Percentiles rank a stretch among this genome's conserved stretches.
Evolutionary conservation across 2,329 filamentous ascomycete species (phyloP).

Genomic region (Alternaria burnsii): DNA sequence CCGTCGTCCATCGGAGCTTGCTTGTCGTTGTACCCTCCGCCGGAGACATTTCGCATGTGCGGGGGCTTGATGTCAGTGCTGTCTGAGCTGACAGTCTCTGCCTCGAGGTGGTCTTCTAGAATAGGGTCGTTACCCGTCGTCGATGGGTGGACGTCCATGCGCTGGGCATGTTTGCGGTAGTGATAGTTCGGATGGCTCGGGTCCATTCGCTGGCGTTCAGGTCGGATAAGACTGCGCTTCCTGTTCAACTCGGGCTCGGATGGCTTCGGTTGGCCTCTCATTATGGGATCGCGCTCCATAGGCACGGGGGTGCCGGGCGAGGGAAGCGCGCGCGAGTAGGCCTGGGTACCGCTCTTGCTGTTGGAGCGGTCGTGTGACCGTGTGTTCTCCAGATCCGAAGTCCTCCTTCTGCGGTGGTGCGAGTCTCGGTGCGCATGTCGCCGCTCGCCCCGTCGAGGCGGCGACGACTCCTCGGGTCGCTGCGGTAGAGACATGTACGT

Average conservation of each 20-base stretch:
- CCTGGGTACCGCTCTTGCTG: constrained; percentile 53
- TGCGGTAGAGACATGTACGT: constrained; percentile 60
- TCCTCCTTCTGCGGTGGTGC: constrained; percentile 60
- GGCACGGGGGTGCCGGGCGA: constrained; percentile 55
- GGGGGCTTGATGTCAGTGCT: constrained; percentile 64
- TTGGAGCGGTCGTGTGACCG: constrained; percentile 56
- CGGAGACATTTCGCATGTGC: constrained; percentile 50
- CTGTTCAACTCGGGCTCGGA: constrained; percentile 64
- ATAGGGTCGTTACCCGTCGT: constrained; percentile 92
- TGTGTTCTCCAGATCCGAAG: constrained; percentile 73
- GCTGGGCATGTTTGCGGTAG: constrained; percentile 92
- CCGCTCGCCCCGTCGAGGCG: constrained; percentile 60
- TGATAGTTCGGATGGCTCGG: constrained; percentile 92
- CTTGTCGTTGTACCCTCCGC: constrained; percentile 51
- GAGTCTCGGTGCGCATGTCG: constrained; percentile 67
- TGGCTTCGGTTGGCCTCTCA: constrained; percentile 50
- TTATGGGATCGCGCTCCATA: constrained; percentile 63
- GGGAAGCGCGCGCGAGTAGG: constrained; percentile 53
- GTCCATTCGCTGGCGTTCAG: constrained; percentile 86
- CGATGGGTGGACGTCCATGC: constrained; percentile 89
- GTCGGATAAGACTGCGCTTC: constrained; percentile 88
- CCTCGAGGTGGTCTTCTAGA: constrained; percentile 70
- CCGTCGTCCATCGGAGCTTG: constrained; percentile 45
- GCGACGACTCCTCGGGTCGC: constrained; percentile 68
- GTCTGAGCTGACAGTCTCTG: constrained; percentile 68